Evolutionary conservation across 768 basidiomycete genomes (phyloP).

Genomic region (Leccinum rimulosum): DNA sequence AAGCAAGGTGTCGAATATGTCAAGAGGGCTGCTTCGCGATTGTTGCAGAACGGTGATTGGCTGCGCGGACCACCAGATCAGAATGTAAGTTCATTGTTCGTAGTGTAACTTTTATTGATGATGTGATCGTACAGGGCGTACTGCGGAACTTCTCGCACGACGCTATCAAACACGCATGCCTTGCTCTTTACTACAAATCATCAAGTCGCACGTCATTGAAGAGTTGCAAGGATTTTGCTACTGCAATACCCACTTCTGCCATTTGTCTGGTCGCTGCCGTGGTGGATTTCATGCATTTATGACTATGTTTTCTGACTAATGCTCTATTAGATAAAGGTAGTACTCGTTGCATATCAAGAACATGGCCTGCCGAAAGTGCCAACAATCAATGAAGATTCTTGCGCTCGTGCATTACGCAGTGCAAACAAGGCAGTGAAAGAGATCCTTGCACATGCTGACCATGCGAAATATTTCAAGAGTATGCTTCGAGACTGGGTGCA

Average conservation of each 20-base stretch:
- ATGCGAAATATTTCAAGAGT: background rate
- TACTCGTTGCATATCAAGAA: background rate
- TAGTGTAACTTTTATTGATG: background rate
- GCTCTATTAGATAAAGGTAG: background rate
- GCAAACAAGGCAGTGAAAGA: background rate
- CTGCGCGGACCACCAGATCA: background rate
- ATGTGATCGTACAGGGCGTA: background rate
- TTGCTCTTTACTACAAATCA: background rate
- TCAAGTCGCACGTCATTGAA: background rate
- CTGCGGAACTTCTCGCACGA: background rate
- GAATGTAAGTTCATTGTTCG: background rate
- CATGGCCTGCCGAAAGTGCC: background rate
- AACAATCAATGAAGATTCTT: background rate
- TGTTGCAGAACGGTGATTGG: background rate
- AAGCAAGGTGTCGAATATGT: background rate
- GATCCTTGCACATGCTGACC: background rate
- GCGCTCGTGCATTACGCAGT: background rate
- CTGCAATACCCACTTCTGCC: background rate
- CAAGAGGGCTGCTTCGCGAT: background rate
- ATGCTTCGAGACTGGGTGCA: background rate
- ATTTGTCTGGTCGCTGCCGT: background rate
- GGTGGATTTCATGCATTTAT: background rate
- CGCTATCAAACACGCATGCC: background rate
- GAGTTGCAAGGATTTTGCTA: background rate
- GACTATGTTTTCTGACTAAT: background rate